Evolutionary conservation across 2,329 filamentous ascomycete species (phyloP).

Genomic region (Aureobasidium lini): DNA sequence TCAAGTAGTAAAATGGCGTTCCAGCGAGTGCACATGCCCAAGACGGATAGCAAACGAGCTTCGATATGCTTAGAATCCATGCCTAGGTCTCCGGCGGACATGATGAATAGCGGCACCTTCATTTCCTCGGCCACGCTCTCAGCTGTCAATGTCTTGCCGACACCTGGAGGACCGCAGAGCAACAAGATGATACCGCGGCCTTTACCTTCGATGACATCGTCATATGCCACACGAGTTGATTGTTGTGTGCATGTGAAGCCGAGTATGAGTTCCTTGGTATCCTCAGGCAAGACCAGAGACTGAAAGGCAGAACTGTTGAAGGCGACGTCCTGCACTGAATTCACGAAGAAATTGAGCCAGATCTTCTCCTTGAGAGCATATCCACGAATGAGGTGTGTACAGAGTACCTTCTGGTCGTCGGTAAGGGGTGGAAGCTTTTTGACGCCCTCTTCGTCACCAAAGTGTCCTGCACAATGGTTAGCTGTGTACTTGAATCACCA

Average conservation of each 20-base stretch:
- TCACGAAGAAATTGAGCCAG: conserved; percentile 35
- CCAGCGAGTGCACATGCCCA: conserved; percentile 45
- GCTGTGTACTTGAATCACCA: not conserved
- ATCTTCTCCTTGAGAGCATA: conserved; percentile 36
- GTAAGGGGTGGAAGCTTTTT: conserved; percentile 20
- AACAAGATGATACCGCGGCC: conserved; percentile 46
- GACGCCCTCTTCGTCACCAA: conserved; percentile 22
- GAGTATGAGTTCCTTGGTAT: conserved; percentile 42
- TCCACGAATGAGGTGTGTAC: conserved; percentile 26
- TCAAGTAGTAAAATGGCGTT: conserved; percentile 45
- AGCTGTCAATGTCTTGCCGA: conserved; percentile 48
- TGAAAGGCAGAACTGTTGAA: conserved; percentile 42
- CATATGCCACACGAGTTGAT: conserved; percentile 33
- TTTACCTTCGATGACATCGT: conserved; percentile 47
- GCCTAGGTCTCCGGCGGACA: conserved; percentile 45
- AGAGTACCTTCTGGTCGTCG: conserved; percentile 28
- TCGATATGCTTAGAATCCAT: conserved; percentile 37
- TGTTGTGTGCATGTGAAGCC: conserved; percentile 40
- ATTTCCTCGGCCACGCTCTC: conserved; percentile 46
- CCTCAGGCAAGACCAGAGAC: conserved; percentile 39
- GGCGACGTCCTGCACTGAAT: conserved; percentile 34
- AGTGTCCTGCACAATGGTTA: conserved; percentile 9
- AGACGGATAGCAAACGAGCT: conserved; percentile 36
- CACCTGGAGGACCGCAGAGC: conserved; percentile 44
- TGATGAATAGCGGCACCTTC: conserved; percentile 43